Evolutionary conservation across 495 filamentous ascomycete species (phyloP), one percentile per base, ranked within the genome.

Genomic region (Aspergillus ostianus): DNA sequence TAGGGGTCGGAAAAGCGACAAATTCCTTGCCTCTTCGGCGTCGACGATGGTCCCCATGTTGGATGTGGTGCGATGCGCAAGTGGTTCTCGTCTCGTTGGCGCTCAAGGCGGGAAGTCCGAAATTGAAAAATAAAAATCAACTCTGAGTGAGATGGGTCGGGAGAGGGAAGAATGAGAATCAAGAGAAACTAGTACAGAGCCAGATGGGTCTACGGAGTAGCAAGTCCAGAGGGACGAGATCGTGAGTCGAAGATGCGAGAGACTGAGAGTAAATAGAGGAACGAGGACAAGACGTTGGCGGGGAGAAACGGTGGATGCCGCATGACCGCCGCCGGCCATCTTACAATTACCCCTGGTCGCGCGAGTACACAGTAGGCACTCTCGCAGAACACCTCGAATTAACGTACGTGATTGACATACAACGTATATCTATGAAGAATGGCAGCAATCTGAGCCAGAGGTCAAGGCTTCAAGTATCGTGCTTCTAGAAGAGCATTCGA

Each of bases 1-100:
- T 65, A 80, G 64, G 61, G 77, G 77, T 57, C 77, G 72, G 64
- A 80, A 79, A 50, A 80, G 71, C 59, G 77, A 80, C 68, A 80
- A 65, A 52, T 79, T 63, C 62, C 73, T 72, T 56, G 76, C 77
- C 67, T 70, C 71, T 72, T 79, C 75, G 62, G 76, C 76, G 70
- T 80, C 77, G 64, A 78, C 69, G 23, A 61, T 58, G 32, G 70
- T 60, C 45, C 72, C 69, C 73, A 77, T 77, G 58, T 54, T 51
- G 55, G 13, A 18, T 19, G 41, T 13, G 18, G 59, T 65, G 49
- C 46, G 56, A 55, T 57, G 60, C 29, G 50, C 36, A 58, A 45
- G n/a, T 47, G 51, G 55, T n/a, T n/a, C n/a, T n/a, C n/a, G n/a
- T 59, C n/a, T 48, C 32, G 58, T 55, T 30, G 47, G 62, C 58